Evolutionary conservation across 164 flowering plant genomes (phyloP), one percentile per base, ranked within the genome.

Genomic region (Santalum album): DNA sequence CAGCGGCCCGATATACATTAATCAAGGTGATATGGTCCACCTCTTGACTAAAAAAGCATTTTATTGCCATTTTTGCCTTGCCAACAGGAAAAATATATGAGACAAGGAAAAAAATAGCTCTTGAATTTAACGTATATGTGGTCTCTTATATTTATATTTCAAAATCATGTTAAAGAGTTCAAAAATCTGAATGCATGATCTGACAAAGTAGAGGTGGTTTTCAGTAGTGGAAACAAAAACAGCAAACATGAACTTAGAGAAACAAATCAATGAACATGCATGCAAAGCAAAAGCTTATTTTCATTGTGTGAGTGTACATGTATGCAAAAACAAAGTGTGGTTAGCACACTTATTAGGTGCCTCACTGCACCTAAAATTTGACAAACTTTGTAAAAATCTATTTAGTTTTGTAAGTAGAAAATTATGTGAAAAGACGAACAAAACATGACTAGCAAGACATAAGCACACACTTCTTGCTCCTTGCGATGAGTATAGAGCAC

Each of bases 11-110:
- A 71, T 65, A 92, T 47, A 87, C 89, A 69, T 80, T 92, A 20
- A 89, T 63, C 63, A 87, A 70, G 44, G 96, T 87, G 59, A 78
- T 63, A 68, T 92, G 99, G 58, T 92, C 97, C 24, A 97, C 99
- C 47, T 87, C 96, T 25, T 69, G 63, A 61, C 86, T 82, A 44
- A 84, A 51, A 69, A 92, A 89, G 60, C 65, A 70, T 60, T 75
- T 85, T 69, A 69, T 70, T 49, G 86, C 90, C 54, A 62, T 70
- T 63, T 76, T 76, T 61, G 91, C 77, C 99, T 90, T 74, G 34
- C 56, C 49, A 72, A 25, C 1, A 56, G 9, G 15, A 38, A 48
- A 5, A 21, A 25, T 9, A 45, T 6, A 20, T 20, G 17, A 14
- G 17, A 11, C 9, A 16, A n/a, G n/a, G n/a, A n/a, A n/a, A n/a